Conservation (phyloP, 2,329 filamentous ascomycete genomes). For the Ophiostoma australiae region DNA sequence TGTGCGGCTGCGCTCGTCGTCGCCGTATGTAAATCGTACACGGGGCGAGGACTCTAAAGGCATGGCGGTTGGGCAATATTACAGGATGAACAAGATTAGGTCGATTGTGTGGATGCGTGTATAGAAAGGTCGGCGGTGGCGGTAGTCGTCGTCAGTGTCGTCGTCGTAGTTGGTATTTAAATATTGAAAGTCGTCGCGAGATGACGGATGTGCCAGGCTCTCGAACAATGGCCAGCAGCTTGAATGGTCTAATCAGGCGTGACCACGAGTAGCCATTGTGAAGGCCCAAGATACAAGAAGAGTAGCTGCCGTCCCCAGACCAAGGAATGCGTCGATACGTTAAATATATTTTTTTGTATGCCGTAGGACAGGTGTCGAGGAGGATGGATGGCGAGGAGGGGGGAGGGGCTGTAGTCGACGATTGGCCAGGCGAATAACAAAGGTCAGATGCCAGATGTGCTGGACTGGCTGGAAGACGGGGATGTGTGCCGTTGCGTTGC, state of each 20-base stretch:
- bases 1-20: slow-evolving; percentile 41
- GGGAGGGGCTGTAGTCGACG: neutral
- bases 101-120: neutral
- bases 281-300: neutral
- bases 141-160: neutral
- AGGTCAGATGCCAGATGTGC: neutral
- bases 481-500: neutral
- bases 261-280: slow-evolving; percentile 23
- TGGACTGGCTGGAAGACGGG: neutral
- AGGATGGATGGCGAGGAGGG: neutral
- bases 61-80: slow-evolving; percentile 29
- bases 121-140: neutral
- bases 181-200: neutral
- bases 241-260: slow-evolving; percentile 13
- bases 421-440: slow-evolving; percentile 9
- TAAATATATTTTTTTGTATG: neutral
- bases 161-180: neutral
- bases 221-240: slow-evolving; percentile 9
- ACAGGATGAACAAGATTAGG: neutral
- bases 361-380: neutral
- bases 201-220: slow-evolving; percentile 9
- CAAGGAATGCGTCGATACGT: neutral
- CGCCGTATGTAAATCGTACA: slow-evolving; percentile 52
- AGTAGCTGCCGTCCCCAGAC: neutral
- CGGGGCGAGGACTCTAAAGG: slow-evolving; percentile 50